Conservation (phyloP, 2,329 filamentous ascomycete genomes). For the Fusarium piperis region DNA sequence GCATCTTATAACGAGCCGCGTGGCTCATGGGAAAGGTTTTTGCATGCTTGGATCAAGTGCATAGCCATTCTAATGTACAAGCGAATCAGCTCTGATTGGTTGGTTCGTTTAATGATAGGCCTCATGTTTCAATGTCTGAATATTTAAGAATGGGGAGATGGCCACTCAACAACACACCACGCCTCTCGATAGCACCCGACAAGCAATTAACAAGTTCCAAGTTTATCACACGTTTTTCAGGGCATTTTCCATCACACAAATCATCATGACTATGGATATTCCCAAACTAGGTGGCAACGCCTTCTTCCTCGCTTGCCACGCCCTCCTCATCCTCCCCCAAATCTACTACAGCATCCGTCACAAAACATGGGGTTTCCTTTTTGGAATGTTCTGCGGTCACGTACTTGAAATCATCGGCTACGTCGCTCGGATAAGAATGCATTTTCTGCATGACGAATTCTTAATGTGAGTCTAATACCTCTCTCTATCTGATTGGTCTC, state of each 20-base stretch:
- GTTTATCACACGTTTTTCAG: background rate
- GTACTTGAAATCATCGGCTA: constrained; percentile 69
- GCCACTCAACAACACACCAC: background rate
- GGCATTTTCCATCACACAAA: background rate
- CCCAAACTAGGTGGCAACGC: constrained; percentile 31
- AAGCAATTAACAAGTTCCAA: background rate
- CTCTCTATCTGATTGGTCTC: background rate
- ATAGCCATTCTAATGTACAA: background rate
- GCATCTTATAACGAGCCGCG: background rate
- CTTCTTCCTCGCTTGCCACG: constrained; percentile 52
- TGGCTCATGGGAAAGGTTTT: background rate
- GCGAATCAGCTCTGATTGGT: background rate
- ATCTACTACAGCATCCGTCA: constrained; percentile 49
- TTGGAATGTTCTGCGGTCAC: constrained; percentile 61
- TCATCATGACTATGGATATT: constrained; percentile 23
- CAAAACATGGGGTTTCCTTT: constrained; percentile 53
- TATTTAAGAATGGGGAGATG: background rate
- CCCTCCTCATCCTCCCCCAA: constrained; percentile 55
- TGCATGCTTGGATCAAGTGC: background rate
- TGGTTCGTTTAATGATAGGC: constrained; percentile 3
- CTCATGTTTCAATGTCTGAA: background rate
- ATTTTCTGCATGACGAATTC: constrained; percentile 64
- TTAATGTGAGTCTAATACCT: constrained; percentile 55
- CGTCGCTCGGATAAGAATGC: constrained; percentile 62
- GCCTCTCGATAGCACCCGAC: background rate